These are phyloP conservation scores for Coemansia sp. DNA, from an alignment of 192 early-diverging fungal species.

Conservation along the genomic window DNA sequence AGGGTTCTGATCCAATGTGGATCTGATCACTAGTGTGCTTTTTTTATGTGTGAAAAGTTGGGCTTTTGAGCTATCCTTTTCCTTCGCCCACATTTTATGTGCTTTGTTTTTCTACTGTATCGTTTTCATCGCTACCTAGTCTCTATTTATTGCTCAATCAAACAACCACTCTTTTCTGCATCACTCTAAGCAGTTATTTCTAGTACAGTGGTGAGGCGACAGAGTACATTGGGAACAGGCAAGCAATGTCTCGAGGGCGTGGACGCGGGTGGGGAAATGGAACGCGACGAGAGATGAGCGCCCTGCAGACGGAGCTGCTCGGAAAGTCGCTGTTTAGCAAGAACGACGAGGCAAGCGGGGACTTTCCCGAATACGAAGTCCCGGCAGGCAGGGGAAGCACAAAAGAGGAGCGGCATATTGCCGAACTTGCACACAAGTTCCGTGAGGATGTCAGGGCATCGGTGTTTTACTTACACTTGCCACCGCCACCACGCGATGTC, in stretches of 20 bases:
- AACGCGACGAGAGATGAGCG: constrained; percentile 37
- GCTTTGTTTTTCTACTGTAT: neutral
- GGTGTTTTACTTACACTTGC: constrained; percentile 43
- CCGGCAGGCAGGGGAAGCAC: constrained; percentile 13
- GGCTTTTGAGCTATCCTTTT: neutral
- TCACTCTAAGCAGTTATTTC: neutral
- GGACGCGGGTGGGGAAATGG: constrained; percentile 46
- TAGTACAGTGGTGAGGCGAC: neutral
- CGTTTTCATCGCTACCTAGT: neutral
- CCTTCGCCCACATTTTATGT: neutral
- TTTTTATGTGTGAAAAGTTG: too few species aligned
- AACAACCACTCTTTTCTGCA: neutral
- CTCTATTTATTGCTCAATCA: neutral
- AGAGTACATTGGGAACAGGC: neutral
- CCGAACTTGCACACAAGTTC: constrained; percentile 29
- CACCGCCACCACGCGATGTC: constrained; percentile 36
- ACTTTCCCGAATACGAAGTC: constrained; percentile 35
- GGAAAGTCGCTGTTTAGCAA: constrained; percentile 27
- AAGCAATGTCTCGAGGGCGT: constrained; percentile 34
- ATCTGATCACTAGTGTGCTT: too few species aligned
- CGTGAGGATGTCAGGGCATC: constrained; percentile 25
- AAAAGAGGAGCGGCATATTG: constrained; percentile 37
- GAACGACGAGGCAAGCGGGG: constrained; percentile 7
- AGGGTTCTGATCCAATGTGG: too few species aligned
- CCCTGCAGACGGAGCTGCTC: constrained; percentile 46